Conservation (phyloP, 2,329 filamentous ascomycete species). For the Colletotrichum sp. region DNA sequence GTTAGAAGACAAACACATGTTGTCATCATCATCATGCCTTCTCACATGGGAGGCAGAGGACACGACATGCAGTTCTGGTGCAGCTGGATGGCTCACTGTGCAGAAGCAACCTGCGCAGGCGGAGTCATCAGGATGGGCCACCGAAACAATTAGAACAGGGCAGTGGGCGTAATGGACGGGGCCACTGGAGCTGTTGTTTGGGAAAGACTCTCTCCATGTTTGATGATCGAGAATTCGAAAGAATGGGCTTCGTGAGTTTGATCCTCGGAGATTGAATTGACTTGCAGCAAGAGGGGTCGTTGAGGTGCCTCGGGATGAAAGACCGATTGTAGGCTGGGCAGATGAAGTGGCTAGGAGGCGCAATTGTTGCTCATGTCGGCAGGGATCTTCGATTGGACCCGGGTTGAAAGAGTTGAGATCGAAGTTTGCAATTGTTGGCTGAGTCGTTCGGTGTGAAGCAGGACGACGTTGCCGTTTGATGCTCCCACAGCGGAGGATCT, state of each 20-base stretch:
- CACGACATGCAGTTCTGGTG: not conserved
- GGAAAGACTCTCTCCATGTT: not conserved
- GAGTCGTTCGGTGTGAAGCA: not conserved
- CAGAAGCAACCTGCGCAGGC: not conserved
- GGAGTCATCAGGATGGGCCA: not conserved
- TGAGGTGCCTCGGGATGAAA: not conserved
- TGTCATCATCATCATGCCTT: not conserved
- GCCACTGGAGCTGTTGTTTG: not conserved
- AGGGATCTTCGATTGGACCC: not conserved
- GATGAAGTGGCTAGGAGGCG: not conserved
- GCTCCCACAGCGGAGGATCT: not conserved
- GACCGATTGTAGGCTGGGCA: not conserved
- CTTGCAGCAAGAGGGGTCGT: not conserved
- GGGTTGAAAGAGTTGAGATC: not conserved
- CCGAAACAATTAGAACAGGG: not conserved
- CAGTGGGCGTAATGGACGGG: not conserved
- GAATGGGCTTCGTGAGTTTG: not conserved
- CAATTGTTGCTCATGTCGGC: not conserved
- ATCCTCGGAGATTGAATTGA: not conserved
- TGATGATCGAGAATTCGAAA: not conserved
- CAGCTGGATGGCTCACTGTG: not conserved
- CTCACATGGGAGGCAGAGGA: not conserved
- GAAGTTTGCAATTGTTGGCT: not conserved
- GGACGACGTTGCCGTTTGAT: not conserved
- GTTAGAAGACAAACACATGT: accelerated